phyloP scores from a whole-genome alignment of 164 flowering plant genomes.

The Piper betle region DNA sequence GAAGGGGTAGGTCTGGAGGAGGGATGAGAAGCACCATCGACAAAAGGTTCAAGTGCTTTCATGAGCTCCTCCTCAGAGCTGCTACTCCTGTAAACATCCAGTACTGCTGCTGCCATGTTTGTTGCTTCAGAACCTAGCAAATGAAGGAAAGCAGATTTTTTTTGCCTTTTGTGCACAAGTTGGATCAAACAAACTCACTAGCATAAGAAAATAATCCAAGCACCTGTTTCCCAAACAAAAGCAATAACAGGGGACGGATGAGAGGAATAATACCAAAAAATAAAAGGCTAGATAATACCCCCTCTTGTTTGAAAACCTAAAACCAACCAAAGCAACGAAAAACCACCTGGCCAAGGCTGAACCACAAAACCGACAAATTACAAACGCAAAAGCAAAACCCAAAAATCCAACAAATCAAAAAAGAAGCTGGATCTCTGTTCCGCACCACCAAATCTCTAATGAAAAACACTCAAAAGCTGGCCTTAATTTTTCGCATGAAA shows the following conservation, averaged over 20 bases:
- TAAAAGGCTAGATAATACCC: constrained; percentile 3
- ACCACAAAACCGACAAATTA: constrained; percentile 2
- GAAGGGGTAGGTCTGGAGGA: constrained; percentile 7
- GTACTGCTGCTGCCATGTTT: constrained; percentile 50
- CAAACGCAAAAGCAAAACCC: constrained; percentile 3
- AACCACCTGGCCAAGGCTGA: constrained; percentile 39
- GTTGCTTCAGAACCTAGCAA: background rate
- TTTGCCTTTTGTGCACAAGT: background rate
- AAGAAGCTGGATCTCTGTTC: constrained; percentile 44
- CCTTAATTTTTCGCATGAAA: constrained; percentile 13
- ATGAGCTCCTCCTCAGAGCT: constrained; percentile 54
- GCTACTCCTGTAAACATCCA: constrained; percentile 36
- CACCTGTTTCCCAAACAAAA: constrained; percentile 41
- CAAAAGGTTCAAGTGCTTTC: constrained; percentile 95
- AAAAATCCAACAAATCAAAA: constrained; percentile 3
- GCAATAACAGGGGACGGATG: constrained; percentile 11
- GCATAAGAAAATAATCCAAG: constrained; percentile 4
- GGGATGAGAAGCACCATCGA: constrained; percentile 45
- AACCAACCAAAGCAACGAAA: constrained; percentile 40
- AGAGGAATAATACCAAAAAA: background rate
- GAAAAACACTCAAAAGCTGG: constrained; percentile 23
- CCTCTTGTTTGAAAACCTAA: background rate
- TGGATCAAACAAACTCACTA: background rate
- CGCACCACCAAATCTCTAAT: constrained; percentile 42
- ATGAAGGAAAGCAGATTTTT: background rate